Percentiles rank a stretch among this genome's conserved stretches.
phyloP scores from a whole-genome alignment of 2,329 filamentous ascomycete species.

The Bipolaris victoriae region DNA sequence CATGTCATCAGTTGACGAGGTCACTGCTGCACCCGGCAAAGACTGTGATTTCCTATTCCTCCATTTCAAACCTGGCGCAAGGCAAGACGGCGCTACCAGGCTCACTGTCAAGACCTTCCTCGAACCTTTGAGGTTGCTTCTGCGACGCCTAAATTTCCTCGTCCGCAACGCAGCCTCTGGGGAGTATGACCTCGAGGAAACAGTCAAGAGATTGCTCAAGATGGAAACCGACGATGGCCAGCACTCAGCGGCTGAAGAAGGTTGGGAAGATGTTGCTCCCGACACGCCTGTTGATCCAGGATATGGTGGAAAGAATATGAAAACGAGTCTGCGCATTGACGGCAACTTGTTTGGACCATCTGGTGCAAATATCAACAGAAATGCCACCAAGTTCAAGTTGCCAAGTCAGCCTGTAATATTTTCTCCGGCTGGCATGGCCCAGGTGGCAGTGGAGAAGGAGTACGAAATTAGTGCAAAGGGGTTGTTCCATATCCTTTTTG shows the following conservation, averaged over 20 bases:
- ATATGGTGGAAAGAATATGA: slow-evolving; percentile 58
- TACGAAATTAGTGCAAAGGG: slow-evolving; percentile 94
- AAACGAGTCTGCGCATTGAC: slow-evolving; percentile 66
- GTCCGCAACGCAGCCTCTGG: slow-evolving; percentile 79
- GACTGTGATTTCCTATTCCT: slow-evolving; percentile 94
- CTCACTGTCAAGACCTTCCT: slow-evolving; percentile 93
- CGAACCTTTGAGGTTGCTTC: slow-evolving; percentile 81
- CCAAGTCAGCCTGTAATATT: slow-evolving; percentile 82
- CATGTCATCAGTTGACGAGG: slow-evolving; percentile 80
- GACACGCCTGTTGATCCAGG: slow-evolving; percentile 64
- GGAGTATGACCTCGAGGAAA: slow-evolving; percentile 71
- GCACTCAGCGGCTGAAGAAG: slow-evolving; percentile 77
- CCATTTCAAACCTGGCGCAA: slow-evolving; percentile 71
- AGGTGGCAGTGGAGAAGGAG: slow-evolving; percentile 75
- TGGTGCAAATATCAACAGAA: slow-evolving; percentile 50
- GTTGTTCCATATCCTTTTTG: slow-evolving; percentile 94
- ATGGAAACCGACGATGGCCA: slow-evolving; percentile 68
- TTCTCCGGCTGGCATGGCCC: slow-evolving; percentile 80
- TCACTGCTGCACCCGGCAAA: slow-evolving; percentile 85
- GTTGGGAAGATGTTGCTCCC: slow-evolving; percentile 83
- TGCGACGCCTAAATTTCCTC: slow-evolving; percentile 82
- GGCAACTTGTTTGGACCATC: slow-evolving; percentile 61
- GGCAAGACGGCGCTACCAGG: slow-evolving; percentile 69
- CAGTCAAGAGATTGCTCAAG: slow-evolving; percentile 74
- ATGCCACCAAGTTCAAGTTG: slow-evolving; percentile 76